Base-by-base conservation (phyloP, 441 rosid genomes). In the Hura crepitans region DNA sequence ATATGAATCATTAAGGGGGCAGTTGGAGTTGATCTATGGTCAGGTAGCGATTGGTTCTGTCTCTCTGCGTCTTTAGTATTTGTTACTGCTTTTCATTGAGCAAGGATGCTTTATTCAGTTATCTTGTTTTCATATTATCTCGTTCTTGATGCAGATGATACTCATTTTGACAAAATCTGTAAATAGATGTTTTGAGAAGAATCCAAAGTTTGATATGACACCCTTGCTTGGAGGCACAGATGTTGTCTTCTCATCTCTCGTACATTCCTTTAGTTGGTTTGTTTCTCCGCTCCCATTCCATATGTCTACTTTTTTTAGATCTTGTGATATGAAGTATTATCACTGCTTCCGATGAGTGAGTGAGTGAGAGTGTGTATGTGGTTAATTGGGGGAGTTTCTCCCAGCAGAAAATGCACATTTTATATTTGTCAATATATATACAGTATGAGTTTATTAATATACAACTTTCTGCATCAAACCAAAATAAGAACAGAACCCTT, bases 191-290 rank as follows among this genome's bases (percentile, higher is more conserved):
- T 95, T 95, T 25, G 96, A 86, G 85, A 95, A 88, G 93, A 95
- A 92, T 77, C 78, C 98, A 14, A 95, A 95, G 88, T 95, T 92
- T 74, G 99, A 95, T 78, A 90, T 92, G 97, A 86, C 98, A 72
- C 96, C 96, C 47, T 84, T 95, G 83, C 97, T 95, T 57, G 95
- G 97, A 73, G 99, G 99, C 85, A 95, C 99, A 7, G 96, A 92
- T 66, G 92, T 81, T 74, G 98, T 95, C 77, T 95, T 95, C 87
- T 92, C 98, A 49, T 92, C 99, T 70, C 96, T 95, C 33, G 85
- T 95, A 80, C 98, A 90, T 82, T 92, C 97, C 25, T 89, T 93
- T 71, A 83, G 87, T 79, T 93, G 98, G 97, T 93, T 70, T 66
- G 93, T 84, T 77, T 77, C 79, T 77, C 28, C 78, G 15, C 56